Conservation (phyloP, 495 filamentous ascomycete genomes). For the Hyphodiscus hymeniophilus region DNA sequence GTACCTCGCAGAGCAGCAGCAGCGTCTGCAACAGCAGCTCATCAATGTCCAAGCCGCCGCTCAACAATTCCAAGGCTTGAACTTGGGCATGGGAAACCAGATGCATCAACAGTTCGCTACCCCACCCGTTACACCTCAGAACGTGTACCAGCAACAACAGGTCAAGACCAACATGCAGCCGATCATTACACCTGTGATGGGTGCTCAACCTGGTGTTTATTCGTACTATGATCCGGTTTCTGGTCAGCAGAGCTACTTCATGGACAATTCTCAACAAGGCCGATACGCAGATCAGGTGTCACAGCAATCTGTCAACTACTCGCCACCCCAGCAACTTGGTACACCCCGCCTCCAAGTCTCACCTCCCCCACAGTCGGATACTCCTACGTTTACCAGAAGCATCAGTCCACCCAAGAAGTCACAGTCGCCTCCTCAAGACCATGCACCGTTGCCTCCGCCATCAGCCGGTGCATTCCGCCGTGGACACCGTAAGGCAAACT, state of each 20-base stretch:
- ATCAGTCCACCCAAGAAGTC: conserved; percentile 65
- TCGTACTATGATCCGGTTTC: conserved; percentile 76
- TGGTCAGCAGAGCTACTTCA: conserved; percentile 67
- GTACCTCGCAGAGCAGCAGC: conserved; percentile 81
- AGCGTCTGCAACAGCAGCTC: conserved; percentile 62
- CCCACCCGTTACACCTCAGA: conserved; percentile 31
- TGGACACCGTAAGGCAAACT: conserved; percentile 85
- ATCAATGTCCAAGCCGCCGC: conserved; percentile 49
- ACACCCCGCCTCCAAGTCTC: conserved; percentile 68
- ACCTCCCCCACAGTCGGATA: conserved; percentile 56
- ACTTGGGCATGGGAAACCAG: conserved; percentile 35
- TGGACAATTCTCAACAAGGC: conserved; percentile 43
- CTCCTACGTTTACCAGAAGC: conserved; percentile 44
- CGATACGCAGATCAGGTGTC: conserved; percentile 26
- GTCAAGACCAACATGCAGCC: conserved; percentile 70
- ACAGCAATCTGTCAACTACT: conserved; percentile 16
- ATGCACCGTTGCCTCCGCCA: conserved; percentile 66
- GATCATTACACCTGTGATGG: conserved; percentile 55
- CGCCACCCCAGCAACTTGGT: conserved; percentile 31
- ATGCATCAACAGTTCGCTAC: conserved; percentile 36
- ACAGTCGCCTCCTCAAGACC: conserved; percentile 52
- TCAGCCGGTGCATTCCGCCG: conserved; percentile 83
- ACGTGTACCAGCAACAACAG: conserved; percentile 42
- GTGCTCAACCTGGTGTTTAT: conserved; percentile 62
- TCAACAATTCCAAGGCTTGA: conserved; percentile 74